phyloP scores from a whole-genome alignment of 2,329 filamentous ascomycete species.

The Cladorrhinum sp. region DNA sequence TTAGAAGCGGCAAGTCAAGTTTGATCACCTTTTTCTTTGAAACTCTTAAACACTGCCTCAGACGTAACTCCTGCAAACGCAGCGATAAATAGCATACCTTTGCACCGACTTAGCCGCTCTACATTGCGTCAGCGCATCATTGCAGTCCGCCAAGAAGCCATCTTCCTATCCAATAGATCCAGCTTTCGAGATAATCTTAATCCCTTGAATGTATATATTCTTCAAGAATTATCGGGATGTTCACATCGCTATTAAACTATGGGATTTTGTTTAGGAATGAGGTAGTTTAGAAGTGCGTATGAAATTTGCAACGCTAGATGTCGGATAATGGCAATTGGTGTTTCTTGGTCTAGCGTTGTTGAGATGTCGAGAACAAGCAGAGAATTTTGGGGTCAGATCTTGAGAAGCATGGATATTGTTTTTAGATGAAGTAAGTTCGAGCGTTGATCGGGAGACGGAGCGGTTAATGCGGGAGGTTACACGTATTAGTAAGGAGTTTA shows the following conservation, averaged over 20 bases:
- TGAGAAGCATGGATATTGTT: constrained; percentile 32
- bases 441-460: constrained; percentile 42
- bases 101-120: constrained; percentile 15
- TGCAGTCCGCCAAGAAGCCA: constrained; percentile 14
- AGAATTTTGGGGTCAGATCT: constrained; percentile 7
- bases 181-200: constrained; percentile 16
- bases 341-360: constrained; percentile 59
- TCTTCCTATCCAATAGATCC: constrained; percentile 7
- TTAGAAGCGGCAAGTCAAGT: not conserved
- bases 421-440: constrained; percentile 44
- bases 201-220: constrained; percentile 25
- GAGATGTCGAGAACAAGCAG: constrained; percentile 29
- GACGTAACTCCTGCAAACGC: not conserved
- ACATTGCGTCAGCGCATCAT: constrained; percentile 4
- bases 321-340: constrained; percentile 63
- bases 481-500: constrained; percentile 40
- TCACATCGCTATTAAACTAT: constrained; percentile 36
- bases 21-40: constrained; percentile 9
- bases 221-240: constrained; percentile 34
- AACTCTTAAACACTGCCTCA: not conserved
- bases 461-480: constrained; percentile 41
- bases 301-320: constrained; percentile 47
- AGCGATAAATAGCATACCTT: not conserved
- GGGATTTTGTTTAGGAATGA: constrained; percentile 31
- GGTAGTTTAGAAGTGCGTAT: constrained; percentile 39